These are phyloP conservation scores for Coemansia sp. DNA, from an alignment of 192 early-diverging fungal genomes.

Conservation along the genomic window DNA sequence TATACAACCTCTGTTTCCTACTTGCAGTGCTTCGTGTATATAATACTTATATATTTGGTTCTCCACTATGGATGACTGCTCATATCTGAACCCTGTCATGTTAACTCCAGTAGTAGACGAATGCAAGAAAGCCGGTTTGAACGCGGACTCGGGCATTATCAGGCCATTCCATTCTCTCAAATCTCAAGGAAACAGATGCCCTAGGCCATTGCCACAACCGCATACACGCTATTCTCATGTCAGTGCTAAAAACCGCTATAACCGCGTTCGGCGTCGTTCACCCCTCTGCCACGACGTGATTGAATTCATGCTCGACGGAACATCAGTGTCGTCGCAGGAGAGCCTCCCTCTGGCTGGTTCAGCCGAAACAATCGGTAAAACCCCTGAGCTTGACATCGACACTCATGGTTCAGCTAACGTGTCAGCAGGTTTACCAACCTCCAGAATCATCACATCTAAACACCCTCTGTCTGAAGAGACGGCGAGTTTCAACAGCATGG, in stretches of 20 bases:
- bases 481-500: not conserved
- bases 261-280: slow-evolving; percentile 45
- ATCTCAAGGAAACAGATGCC: not conserved
- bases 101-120: not conserved
- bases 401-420: not conserved
- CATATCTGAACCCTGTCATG: not conserved
- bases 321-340: slow-evolving; percentile 48
- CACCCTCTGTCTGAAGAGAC: not conserved
- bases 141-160: slow-evolving; percentile 22
- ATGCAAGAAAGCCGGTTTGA: not conserved
- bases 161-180: slow-evolving; percentile 29
- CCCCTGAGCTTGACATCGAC: not conserved
- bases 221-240: slow-evolving; percentile 10
- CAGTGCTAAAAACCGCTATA: slow-evolving; percentile 21
- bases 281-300: slow-evolving; percentile 53
- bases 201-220: slow-evolving; percentile 6
- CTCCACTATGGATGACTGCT: not conserved
- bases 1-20: not conserved
- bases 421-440: not conserved
- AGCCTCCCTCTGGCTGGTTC: slow-evolving; percentile 14
- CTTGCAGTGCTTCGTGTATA: too few species aligned
- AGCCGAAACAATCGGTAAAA: not conserved
- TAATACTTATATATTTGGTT: too few species aligned
- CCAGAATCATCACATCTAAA: not conserved
- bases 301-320: slow-evolving; percentile 48